These are phyloP conservation scores for Aureobasidium uvarum DNA, from an alignment of 2,329 filamentous ascomycete species.

Conservation along the genomic window DNA sequence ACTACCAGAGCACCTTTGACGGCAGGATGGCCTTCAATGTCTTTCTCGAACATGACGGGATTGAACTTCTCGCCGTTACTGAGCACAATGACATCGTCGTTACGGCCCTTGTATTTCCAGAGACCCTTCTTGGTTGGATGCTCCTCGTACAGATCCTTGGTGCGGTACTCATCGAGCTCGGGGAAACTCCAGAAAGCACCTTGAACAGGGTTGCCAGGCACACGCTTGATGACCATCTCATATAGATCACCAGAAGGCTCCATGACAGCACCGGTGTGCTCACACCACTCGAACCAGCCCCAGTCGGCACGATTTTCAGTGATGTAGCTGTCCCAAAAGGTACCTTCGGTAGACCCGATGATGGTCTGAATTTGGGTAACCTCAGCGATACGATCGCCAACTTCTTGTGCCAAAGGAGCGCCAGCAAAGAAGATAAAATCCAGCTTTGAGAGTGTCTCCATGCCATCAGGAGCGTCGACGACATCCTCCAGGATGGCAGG, in stretches of 20 bases:
- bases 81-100: constrained; percentile 37
- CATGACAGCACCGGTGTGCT: constrained; percentile 28
- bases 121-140: constrained; percentile 34
- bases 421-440: constrained; percentile 29
- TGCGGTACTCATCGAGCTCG: constrained; percentile 34
- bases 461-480: constrained; percentile 22
- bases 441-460: constrained; percentile 27
- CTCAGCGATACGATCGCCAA: constrained; percentile 26
- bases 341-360: constrained; percentile 29
- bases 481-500: constrained; percentile 29
- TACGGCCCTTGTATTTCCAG: constrained; percentile 34
- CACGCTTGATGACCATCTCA: constrained; percentile 42
- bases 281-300: constrained; percentile 32
- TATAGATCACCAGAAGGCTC: constrained; percentile 33
- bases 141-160: constrained; percentile 35
- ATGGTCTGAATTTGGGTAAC: constrained; percentile 23
- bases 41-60: constrained; percentile 32
- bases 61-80: constrained; percentile 38
- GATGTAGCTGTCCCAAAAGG: constrained; percentile 30
- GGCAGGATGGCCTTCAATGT: constrained; percentile 32
- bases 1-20: constrained; percentile 39
- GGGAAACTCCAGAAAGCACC: constrained; percentile 38
- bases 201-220: constrained; percentile 35
- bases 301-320: constrained; percentile 28
- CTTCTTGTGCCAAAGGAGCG: constrained; percentile 26